Percentiles rank a stretch among this genome's conserved stretches.
These are phyloP conservation scores for Diphasiastrum complanatum DNA, from an alignment of 83 land plant species.

Conservation along the genomic window DNA sequence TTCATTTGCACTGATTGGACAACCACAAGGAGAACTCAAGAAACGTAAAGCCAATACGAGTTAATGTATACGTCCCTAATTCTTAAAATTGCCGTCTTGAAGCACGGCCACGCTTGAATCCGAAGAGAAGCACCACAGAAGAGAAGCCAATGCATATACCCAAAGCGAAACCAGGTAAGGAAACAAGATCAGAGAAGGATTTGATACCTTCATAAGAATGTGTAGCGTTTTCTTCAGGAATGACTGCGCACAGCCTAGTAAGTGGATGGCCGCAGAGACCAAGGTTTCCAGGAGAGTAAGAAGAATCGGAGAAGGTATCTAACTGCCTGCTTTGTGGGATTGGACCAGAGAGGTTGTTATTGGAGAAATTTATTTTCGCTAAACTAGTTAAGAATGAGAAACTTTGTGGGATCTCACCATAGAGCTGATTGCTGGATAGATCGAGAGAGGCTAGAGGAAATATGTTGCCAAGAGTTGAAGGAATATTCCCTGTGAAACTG, in stretches of 20 bases:
- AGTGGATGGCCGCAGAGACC: slow-evolving; percentile 13
- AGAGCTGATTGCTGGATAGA: slow-evolving; percentile 7
- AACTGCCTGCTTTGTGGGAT: slow-evolving; percentile 5
- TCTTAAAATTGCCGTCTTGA: no score
- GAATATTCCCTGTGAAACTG: slow-evolving; percentile 4
- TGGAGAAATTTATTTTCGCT: background rate
- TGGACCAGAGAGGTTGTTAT: slow-evolving; percentile 13
- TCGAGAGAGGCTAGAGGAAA: background rate
- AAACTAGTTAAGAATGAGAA: background rate
- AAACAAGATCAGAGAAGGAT: background rate
- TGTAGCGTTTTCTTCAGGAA: background rate
- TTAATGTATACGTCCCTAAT: no score
- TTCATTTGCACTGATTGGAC: no score
- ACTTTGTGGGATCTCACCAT: slow-evolving; percentile 8
- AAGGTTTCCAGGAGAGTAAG: slow-evolving; percentile 9
- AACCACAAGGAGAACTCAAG: no score
- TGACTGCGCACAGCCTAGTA: background rate
- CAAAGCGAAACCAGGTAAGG: background rate
- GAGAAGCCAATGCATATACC: slow-evolving; percentile 5
- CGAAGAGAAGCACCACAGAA: background rate
- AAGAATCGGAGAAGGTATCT: background rate
- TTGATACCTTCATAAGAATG: background rate
- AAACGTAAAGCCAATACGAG: no score
- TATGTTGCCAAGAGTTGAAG: background rate
- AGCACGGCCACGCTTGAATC: no score